Evolutionary conservation across 2,329 filamentous ascomycete species (phyloP).

Genomic region (Colletotrichum orbiculare): DNA sequence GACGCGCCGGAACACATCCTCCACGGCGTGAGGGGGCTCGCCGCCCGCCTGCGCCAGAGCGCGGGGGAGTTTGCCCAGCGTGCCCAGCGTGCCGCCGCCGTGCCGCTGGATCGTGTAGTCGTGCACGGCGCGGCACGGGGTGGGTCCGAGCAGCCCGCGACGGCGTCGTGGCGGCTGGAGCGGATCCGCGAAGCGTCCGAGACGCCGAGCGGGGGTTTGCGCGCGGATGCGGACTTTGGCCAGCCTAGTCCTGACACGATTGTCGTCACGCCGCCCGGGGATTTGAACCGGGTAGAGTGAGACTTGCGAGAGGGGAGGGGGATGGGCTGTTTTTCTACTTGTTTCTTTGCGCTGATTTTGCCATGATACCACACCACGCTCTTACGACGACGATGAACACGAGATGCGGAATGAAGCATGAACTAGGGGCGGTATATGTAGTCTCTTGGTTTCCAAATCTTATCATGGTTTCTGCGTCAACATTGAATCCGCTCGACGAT

Average conservation of each 20-base stretch:
- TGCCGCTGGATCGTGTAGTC: constrained; percentile 46
- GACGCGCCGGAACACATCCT: constrained; percentile 59
- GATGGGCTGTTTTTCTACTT: background rate
- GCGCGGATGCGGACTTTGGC: constrained; percentile 27
- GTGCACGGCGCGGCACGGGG: no score
- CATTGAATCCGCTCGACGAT: no score
- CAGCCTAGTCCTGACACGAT: constrained; percentile 35
- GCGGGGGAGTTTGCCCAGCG: constrained; percentile 47
- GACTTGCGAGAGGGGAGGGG: background rate
- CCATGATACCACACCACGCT: constrained; percentile 6
- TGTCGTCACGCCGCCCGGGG: constrained; percentile 29
- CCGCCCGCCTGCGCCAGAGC: constrained; percentile 51
- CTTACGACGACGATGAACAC: constrained; percentile 16
- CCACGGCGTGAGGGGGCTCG: constrained; percentile 54
- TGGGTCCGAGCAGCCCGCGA: background rate
- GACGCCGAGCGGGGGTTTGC: constrained; percentile 9
- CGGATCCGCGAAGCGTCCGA: constrained; percentile 33
- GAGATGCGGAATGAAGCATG: background rate
- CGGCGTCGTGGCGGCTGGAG: constrained; percentile 28
- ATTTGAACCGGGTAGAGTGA: background rate
- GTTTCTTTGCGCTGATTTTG: constrained; percentile 8
- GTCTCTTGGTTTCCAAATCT: no score
- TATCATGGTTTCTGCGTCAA: no score
- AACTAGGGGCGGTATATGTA: background rate
- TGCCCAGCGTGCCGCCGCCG: constrained; percentile 37